Evolutionary conservation across 257 asterid genomes (phyloP).

Genomic region (Solanum gracilifrons): DNA sequence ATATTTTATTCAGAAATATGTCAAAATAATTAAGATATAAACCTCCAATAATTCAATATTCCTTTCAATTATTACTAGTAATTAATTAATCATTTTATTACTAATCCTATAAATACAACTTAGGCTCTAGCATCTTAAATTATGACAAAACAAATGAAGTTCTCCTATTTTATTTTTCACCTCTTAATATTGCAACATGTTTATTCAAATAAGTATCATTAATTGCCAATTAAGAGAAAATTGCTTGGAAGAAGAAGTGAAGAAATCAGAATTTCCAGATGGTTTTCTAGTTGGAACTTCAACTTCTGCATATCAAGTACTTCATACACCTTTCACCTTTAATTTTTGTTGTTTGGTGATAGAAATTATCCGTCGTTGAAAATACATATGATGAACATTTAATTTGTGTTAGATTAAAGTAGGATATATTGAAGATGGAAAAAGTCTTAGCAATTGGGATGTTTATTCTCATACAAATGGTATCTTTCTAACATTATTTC

Average conservation of each 20-base stretch:
- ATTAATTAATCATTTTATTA: no score
- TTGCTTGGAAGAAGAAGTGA: background rate
- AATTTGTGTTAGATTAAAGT: constrained; percentile 11
- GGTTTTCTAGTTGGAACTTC: constrained; percentile 4
- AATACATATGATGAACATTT: no score
- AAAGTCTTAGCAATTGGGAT: constrained; percentile 17
- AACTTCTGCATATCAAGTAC: constrained; percentile 3
- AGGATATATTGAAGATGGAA: constrained; percentile 19
- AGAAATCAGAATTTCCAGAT: background rate
- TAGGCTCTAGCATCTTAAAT: background rate
- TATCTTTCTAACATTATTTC: background rate
- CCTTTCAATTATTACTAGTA: background rate
- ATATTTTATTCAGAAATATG: background rate
- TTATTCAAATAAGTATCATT: background rate
- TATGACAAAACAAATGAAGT: background rate
- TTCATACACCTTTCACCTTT: background rate
- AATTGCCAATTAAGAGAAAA: background rate
- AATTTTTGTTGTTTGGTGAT: background rate
- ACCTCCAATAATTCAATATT: background rate
- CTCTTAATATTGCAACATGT: background rate
- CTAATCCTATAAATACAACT: background rate
- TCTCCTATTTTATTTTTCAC: background rate
- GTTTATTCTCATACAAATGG: constrained; percentile 5
- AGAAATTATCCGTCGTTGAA: no score
- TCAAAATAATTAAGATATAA: background rate